These are phyloP conservation scores for Pichia pseudocactophila DNA, from an alignment of 805 yeast species.

Conservation along the genomic window DNA sequence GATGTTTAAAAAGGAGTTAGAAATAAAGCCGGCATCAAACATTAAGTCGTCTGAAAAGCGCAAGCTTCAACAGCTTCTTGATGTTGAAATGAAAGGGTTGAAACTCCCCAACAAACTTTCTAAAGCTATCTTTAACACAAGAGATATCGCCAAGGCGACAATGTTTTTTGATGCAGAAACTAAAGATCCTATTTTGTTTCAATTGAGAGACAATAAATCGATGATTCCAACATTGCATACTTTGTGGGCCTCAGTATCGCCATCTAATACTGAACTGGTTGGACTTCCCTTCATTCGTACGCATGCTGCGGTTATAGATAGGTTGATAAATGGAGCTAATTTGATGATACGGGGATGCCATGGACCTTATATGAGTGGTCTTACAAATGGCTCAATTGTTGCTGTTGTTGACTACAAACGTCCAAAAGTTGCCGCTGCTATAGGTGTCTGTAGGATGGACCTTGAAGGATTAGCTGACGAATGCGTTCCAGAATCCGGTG, in stretches of 20 bases:
- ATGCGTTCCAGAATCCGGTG: conserved; percentile 55
- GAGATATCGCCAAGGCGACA: conserved; percentile 43
- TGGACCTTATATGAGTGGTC: conserved; percentile 46
- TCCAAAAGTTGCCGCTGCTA: conserved; percentile 61
- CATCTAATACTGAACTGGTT: background rate
- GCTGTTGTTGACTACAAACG: conserved; percentile 55
- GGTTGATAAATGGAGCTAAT: conserved; percentile 71
- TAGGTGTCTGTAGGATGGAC: conserved; percentile 53
- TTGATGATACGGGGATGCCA: conserved; percentile 67
- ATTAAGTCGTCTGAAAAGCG: conserved; percentile 77
- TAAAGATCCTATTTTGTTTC: conserved; percentile 66
- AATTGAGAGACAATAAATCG: conserved; percentile 37
- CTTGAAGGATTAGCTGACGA: conserved; percentile 37
- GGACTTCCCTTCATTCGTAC: conserved; percentile 58
- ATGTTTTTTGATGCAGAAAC: conserved; percentile 51
- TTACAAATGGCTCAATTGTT: conserved; percentile 49
- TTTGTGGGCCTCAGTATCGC: conserved; percentile 44
- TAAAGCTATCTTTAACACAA: conserved; percentile 52
- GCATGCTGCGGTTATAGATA: conserved; percentile 62
- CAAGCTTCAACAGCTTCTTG: conserved; percentile 33
- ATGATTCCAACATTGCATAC: conserved; percentile 65
- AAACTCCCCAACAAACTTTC: conserved; percentile 49
- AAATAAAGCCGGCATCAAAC: conserved; percentile 66
- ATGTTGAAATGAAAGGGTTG: conserved; percentile 8
- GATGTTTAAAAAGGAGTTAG: conserved; percentile 51